Conservation (phyloP, 2,329 filamentous ascomycete species). For the Graphilbum fragrans region DNA sequence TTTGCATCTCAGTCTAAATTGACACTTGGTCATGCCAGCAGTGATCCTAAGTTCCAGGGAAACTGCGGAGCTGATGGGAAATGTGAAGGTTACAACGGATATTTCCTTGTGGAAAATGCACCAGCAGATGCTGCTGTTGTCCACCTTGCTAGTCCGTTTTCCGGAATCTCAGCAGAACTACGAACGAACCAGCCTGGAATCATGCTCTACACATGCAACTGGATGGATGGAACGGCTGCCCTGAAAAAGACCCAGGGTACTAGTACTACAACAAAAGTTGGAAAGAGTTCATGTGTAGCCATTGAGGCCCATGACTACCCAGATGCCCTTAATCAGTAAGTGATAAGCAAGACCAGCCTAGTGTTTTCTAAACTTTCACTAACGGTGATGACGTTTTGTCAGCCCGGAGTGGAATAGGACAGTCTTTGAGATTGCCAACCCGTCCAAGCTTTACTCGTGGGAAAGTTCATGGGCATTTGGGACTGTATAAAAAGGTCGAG, state of each 20-base stretch:
- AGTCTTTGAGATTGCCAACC: constrained; percentile 26
- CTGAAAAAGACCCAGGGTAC: constrained; percentile 48
- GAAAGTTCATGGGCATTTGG: constrained; percentile 33
- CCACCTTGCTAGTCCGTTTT: constrained; percentile 46
- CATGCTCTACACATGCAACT: constrained; percentile 58
- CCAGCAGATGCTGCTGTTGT: constrained; percentile 30
- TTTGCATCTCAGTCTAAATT: constrained; percentile 51
- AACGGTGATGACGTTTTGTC: constrained; percentile 7
- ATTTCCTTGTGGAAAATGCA: constrained; percentile 31
- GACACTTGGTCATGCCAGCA: constrained; percentile 48
- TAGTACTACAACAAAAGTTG: constrained; percentile 27
- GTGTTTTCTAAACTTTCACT: too few relatives aligned
- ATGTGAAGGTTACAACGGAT: constrained; percentile 64
- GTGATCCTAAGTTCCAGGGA: constrained; percentile 40
- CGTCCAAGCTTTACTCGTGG: constrained; percentile 28
- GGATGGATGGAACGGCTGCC: constrained; percentile 35
- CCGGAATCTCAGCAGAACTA: constrained; percentile 59
- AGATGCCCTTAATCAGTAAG: constrained; percentile 60
- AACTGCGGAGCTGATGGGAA: constrained; percentile 50
- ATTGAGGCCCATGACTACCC: constrained; percentile 70
- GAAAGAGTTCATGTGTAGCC: constrained; percentile 57
- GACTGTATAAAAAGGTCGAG: not conserved
- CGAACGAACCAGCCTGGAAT: constrained; percentile 58
- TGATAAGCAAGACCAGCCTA: constrained; percentile 5
- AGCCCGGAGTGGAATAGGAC: constrained; percentile 32